phyloP scores from a whole-genome alignment of 805 yeast species.

The Candida gorgasii region DNA sequence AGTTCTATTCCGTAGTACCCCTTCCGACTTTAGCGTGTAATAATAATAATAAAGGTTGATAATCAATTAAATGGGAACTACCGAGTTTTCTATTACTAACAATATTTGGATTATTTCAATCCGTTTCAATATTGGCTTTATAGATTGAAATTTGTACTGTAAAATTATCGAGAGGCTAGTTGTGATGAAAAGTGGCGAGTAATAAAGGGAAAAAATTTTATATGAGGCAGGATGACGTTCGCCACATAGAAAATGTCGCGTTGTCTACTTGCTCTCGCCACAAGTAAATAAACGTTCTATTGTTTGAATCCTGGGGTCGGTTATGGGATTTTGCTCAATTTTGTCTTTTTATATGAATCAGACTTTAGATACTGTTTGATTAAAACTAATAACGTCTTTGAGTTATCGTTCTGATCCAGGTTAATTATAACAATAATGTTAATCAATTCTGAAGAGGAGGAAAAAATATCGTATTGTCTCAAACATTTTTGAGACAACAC shows the following conservation, averaged over 20 bases:
- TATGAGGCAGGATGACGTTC: constrained; percentile 3
- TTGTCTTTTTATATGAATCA: too few relatives aligned
- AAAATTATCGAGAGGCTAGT: constrained; percentile 5
- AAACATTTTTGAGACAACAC: constrained; percentile 4
- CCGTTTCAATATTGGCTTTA: background rate
- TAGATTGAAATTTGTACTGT: background rate
- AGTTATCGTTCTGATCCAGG: too few relatives aligned
- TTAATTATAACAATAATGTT: too few relatives aligned
- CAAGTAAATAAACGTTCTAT: background rate
- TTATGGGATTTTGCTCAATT: too few relatives aligned
- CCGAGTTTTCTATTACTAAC: too few relatives aligned
- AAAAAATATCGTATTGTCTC: constrained; percentile 4
- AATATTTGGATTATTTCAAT: background rate
- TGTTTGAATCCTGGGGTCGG: too few relatives aligned
- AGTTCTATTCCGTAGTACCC: too few relatives aligned
- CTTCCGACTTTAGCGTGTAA: too few relatives aligned
- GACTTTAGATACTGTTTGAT: too few relatives aligned
- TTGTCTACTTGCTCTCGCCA: constrained; percentile 5
- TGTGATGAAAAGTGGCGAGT: constrained; percentile 7
- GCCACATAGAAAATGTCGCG: constrained; percentile 7
- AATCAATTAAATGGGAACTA: too few relatives aligned
- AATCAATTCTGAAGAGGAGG: background rate
- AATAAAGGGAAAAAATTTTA: constrained; percentile 3
- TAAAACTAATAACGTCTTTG: too few relatives aligned
- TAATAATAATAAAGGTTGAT: too few relatives aligned